A percentile compares a stretch with the other conserved stretches of the same genome.
Evolutionary conservation across 176 grass and related monocot species (phyloP).

Genomic region (Olyra latifolia): DNA sequence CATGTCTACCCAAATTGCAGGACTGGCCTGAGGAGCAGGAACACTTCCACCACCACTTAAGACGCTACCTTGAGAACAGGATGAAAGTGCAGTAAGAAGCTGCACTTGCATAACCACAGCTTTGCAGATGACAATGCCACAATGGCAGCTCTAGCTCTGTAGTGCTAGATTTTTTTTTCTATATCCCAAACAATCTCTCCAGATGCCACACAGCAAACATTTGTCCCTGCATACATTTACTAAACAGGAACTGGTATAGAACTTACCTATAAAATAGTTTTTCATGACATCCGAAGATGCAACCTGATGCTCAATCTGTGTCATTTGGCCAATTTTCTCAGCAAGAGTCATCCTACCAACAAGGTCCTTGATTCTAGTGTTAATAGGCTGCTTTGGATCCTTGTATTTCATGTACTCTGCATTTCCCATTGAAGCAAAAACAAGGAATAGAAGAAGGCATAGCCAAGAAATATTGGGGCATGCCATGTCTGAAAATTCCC

Average conservation of each 20-base stretch:
- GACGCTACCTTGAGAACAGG: constrained; percentile 60
- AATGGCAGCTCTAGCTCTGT: not conserved
- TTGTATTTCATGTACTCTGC: constrained; percentile 83
- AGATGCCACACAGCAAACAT: not conserved
- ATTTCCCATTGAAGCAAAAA: constrained; percentile 43
- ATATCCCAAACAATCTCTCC: not conserved
- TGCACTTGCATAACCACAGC: constrained; percentile 30
- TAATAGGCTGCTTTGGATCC: constrained; percentile 73
- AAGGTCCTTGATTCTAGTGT: constrained; percentile 80
- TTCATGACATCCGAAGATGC: constrained; percentile 86
- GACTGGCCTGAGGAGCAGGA: constrained; percentile 77
- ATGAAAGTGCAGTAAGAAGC: constrained; percentile 17
- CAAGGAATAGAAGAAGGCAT: constrained; percentile 58
- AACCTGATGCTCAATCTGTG: constrained; percentile 79
- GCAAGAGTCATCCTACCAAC: constrained; percentile 87
- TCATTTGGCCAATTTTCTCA: constrained; percentile 97
- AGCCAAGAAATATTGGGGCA: constrained; percentile 9
- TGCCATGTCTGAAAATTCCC: constrained; percentile 34
- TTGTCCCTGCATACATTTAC: not conserved
- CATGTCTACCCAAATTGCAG: constrained; percentile 86
- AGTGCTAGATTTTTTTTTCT: not conserved
- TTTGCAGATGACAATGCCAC: constrained; percentile 1
- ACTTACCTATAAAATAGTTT: constrained; percentile 85
- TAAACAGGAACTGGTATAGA: not conserved
- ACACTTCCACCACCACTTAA: constrained; percentile 97